Evolutionary conservation across 768 basidiomycete species (phyloP).

Genomic region (Trametopsis cervina): DNA sequence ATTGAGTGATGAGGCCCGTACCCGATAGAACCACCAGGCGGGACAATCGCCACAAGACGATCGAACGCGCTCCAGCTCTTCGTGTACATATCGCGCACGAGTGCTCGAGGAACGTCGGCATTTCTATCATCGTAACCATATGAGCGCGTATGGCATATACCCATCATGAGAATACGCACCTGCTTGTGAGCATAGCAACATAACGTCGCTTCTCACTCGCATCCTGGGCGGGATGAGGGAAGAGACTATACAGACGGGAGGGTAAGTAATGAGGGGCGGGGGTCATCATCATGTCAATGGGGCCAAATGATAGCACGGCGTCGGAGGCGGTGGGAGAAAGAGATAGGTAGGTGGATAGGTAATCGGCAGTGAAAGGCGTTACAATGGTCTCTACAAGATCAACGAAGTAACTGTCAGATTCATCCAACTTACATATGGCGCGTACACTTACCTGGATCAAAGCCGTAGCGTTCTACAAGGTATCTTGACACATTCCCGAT

Average conservation of each 20-base stretch:
- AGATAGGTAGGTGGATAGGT: slow-evolving; percentile 71
- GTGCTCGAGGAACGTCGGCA: slow-evolving; percentile 76
- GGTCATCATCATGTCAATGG: slow-evolving; percentile 72
- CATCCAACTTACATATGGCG: background rate
- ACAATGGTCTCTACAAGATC: slow-evolving; percentile 52
- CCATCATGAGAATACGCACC: slow-evolving; percentile 32
- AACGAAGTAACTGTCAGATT: background rate
- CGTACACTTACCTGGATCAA: slow-evolving; percentile 53
- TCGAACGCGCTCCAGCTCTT: slow-evolving; percentile 93
- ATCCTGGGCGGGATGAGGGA: slow-evolving; percentile 80
- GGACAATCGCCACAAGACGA: slow-evolving; percentile 80
- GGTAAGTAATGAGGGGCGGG: slow-evolving; percentile 72
- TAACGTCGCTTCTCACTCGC: slow-evolving; percentile 66
- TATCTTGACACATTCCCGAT: slow-evolving; percentile 66
- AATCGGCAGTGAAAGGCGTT: slow-evolving; percentile 72
- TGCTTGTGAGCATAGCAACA: slow-evolving; percentile 62
- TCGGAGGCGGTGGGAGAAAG: slow-evolving; percentile 66
- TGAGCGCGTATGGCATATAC: background rate
- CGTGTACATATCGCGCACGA: slow-evolving; percentile 87
- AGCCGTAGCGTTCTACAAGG: slow-evolving; percentile 74
- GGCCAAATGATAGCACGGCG: slow-evolving; percentile 72
- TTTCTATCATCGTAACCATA: slow-evolving; percentile 41
- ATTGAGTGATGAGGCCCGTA: no score
- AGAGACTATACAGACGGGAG: slow-evolving; percentile 65
- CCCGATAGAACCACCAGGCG: slow-evolving; percentile 89